Conservation (phyloP, 2,329 filamentous ascomycete species). For the Onygenales sp. region DNA sequence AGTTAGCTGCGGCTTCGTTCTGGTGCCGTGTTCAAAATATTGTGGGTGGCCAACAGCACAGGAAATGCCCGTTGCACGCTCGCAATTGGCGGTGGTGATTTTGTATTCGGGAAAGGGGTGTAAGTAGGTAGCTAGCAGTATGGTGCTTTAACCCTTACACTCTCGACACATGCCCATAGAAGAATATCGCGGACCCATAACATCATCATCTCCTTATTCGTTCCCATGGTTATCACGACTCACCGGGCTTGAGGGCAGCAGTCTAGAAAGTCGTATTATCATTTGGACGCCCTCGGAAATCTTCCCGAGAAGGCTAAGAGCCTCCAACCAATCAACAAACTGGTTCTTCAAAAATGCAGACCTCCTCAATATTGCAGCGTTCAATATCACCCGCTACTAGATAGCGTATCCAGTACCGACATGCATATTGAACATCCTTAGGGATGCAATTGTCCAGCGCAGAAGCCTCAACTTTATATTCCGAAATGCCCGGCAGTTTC, state of each 20-base stretch:
- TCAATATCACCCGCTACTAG: conserved; percentile 4
- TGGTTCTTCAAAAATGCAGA: not conserved
- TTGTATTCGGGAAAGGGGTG: too few species aligned
- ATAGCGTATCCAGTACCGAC: conserved; percentile 16
- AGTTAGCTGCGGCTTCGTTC: too few species aligned
- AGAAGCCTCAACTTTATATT: not conserved
- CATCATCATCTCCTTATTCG: too few species aligned
- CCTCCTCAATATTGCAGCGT: not conserved
- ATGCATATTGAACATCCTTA: conserved; percentile 14
- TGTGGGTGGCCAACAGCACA: too few species aligned
- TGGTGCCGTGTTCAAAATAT: too few species aligned
- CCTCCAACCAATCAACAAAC: not conserved
- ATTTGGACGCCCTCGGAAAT: not conserved
- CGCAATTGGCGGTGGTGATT: too few species aligned
- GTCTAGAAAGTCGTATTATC: not conserved
- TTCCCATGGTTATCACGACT: too few species aligned
- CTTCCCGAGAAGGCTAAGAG: not conserved
- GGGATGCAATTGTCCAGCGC: conserved; percentile 8
- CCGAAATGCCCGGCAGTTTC: not conserved
- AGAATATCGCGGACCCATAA: too few species aligned
- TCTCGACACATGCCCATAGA: too few species aligned
- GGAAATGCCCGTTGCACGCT: too few species aligned
- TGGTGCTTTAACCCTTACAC: too few species aligned
- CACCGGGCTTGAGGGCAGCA: not conserved
- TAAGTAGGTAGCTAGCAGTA: too few species aligned